Percentiles rank a stretch among this genome's conserved stretches.
These are phyloP conservation scores for Dichotomopilus funicola DNA, from an alignment of 2,329 filamentous ascomycete species.

Conservation along the genomic window DNA sequence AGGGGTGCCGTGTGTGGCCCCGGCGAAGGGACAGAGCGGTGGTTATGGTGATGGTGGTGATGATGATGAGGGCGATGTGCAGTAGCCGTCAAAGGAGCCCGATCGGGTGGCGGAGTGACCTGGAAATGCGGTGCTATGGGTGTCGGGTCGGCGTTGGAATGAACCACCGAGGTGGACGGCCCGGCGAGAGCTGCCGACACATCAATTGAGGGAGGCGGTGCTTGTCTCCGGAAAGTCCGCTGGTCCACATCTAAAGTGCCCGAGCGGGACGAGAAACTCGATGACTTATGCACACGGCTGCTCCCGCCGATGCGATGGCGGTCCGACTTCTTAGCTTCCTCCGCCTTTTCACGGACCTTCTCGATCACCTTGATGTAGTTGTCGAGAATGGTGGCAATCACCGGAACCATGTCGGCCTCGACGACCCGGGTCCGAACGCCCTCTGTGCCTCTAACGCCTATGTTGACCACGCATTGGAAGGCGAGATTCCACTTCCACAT, in stretches of 20 bases:
- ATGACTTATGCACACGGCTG: constrained; percentile 42
- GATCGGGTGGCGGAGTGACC: constrained; percentile 64
- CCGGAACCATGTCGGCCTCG: constrained; percentile 97
- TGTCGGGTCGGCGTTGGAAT: constrained; percentile 46
- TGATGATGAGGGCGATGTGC: background rate
- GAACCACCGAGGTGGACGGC: constrained; percentile 38
- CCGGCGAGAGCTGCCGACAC: constrained; percentile 55
- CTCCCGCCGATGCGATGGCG: constrained; percentile 46
- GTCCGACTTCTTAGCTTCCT: constrained; percentile 70
- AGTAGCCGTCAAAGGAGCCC: constrained; percentile 48
- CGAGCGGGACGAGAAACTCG: constrained; percentile 48
- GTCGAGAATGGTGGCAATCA: constrained; percentile 95
- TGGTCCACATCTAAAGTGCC: constrained; percentile 51
- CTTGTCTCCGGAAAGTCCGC: constrained; percentile 64
- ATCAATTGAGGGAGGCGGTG: constrained; percentile 77
- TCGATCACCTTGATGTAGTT: constrained; percentile 98
- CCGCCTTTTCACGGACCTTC: constrained; percentile 78
- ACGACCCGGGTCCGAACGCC: constrained; percentile 90
- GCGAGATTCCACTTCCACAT: constrained; percentile 99
- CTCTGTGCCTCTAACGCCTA: constrained; percentile 92
- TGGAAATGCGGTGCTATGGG: constrained; percentile 56
- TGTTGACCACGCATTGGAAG: constrained; percentile 98
- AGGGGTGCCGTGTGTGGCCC: constrained; percentile 53
- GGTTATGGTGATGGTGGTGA: constrained; percentile 23
- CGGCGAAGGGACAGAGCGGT: constrained; percentile 42